Base-by-base conservation (phyloP, 139 green algal species). In the Medakamo hakoo region DNA sequence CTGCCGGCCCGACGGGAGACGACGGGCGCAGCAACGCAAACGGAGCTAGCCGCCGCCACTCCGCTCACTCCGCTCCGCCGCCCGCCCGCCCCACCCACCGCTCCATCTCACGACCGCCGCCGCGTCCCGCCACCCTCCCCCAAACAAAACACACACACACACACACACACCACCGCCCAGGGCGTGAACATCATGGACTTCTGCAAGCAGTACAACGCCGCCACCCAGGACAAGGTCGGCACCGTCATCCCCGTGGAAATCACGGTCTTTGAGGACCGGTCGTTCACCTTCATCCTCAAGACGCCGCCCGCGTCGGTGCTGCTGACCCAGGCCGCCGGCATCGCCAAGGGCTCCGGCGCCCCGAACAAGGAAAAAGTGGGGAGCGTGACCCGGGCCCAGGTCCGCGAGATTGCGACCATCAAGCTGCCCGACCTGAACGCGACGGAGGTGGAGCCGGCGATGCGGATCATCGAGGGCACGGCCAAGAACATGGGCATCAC, bases 161-260 rank as follows among this genome's bases (percentile, higher is more conserved):
- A 52, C 40, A 52, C 40, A 52, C 40, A 52, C 40, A 9, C 40
- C 40, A 52, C 40, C 40, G 9, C 40, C 60, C 77, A 95, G 90
- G 93, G 93, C 74, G 92, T 99, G 16, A 99, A 99, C 82, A 99
- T 99, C 76, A 99, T 99, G 93, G 75, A 78, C 19, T 99, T 99
- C 80, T 99, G 93, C 86, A 99, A 99, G 82, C 85, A 97, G 72
- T 99, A 99, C 89, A 99, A 99, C 68, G 93, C 93, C 21, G 76
- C 77, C 27, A 99, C 93, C 25, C 67, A 86, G 55, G 90, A 98
- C 72, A 95, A 97, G 77, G 76, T 84, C 24, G 93, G 93, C 5
- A 89, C 88, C 23, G 78, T 99, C 65, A 96, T 99, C 52, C 93
- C 93, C 30, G 93, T 97, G 19, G 93, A 99, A 71, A 99, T 99